Conservation (phyloP, 164 flowering plant genomes). For the Tetrastigma voinierianum region DNA sequence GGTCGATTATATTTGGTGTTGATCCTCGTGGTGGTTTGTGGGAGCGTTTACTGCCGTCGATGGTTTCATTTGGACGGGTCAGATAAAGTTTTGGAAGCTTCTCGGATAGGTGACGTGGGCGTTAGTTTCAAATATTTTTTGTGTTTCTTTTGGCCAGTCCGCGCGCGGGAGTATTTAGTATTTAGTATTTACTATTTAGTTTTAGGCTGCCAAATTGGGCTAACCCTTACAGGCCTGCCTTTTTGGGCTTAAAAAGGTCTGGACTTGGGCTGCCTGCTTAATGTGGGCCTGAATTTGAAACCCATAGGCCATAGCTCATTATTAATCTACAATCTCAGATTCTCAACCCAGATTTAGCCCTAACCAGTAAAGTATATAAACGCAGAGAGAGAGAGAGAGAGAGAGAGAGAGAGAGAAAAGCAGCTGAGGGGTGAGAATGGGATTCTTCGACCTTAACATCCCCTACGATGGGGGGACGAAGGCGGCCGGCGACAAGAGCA, state of each 20-base stretch:
- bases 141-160: neutral
- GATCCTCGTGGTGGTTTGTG: neutral
- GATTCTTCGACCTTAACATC: slow-evolving; percentile 64
- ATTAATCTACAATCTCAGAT: too few species aligned
- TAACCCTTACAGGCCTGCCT: neutral
- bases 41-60: neutral
- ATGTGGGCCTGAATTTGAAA: too few species aligned
- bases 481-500: slow-evolving; percentile 23
- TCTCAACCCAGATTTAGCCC: too few species aligned
- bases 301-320: too few species aligned
- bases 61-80: slow-evolving; percentile 3
- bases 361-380: too few species aligned
- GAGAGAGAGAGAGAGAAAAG: neutral
- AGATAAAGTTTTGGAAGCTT: neutral
- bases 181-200: neutral
- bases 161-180: neutral
- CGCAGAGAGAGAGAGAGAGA: neutral
- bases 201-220: neutral
- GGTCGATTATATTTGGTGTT: neutral
- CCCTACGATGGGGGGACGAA: slow-evolving; percentile 45
- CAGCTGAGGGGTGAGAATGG: too few species aligned
- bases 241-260: too few species aligned
- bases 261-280: too few species aligned
- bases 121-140: too few species aligned
- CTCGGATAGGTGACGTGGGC: slow-evolving; percentile 28